These are phyloP conservation scores for Tolypocladium pustulatum DNA, from an alignment of 2,329 filamentous ascomycete species.

Conservation along the genomic window DNA sequence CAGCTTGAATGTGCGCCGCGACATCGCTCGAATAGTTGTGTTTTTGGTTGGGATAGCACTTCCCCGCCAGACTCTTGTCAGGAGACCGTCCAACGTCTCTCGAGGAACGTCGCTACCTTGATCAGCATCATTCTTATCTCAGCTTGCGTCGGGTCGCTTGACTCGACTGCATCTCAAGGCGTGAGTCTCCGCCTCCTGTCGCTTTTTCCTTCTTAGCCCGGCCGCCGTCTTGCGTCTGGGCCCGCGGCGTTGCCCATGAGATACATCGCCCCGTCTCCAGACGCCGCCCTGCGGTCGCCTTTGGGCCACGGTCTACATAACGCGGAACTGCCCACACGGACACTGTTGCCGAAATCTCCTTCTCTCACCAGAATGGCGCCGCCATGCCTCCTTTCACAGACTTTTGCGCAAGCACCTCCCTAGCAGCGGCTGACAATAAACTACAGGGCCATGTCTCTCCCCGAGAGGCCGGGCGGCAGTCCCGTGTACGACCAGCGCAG, in stretches of 20 bases:
- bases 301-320: background rate
- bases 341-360: background rate
- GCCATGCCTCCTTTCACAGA: background rate
- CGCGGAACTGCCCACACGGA: background rate
- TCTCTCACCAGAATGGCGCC: background rate
- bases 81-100: background rate
- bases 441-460: slow-evolving; percentile 47
- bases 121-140: background rate
- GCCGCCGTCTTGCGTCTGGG: background rate
- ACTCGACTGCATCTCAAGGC: background rate
- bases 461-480: slow-evolving; percentile 53
- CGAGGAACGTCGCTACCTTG: background rate
- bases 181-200: background rate
- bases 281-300: background rate
- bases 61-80: background rate
- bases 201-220: background rate
- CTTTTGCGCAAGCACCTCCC: background rate
- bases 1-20: background rate
- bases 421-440: slow-evolving; percentile 10
- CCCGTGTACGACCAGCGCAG: slow-evolving; percentile 50
- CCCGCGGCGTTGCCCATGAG: background rate
- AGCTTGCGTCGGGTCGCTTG: background rate
- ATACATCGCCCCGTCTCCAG: background rate
- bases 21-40: background rate
- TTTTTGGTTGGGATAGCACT: background rate